These are phyloP conservation scores for Dianthus caryophyllus DNA, from an alignment of 148 eudicot species.

Conservation along the genomic window DNA sequence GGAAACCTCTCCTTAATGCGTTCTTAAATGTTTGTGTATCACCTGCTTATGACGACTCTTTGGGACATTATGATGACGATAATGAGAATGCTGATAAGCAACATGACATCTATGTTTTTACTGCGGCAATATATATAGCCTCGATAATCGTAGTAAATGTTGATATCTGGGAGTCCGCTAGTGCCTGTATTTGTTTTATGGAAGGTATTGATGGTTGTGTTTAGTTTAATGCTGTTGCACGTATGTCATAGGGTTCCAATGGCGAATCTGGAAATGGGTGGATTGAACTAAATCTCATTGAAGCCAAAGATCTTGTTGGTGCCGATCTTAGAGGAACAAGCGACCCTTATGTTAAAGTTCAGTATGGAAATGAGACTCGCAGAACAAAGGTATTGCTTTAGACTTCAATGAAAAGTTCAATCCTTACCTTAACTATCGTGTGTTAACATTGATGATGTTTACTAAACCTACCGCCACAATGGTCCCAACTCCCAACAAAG, in stretches of 20 bases:
- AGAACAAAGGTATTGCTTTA: conserved; percentile 57
- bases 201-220: neutral
- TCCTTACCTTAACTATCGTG: no score
- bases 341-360: conserved; percentile 89
- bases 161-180: neutral
- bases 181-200: neutral
- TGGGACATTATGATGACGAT: neutral
- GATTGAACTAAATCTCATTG: conserved; percentile 77
- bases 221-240: neutral
- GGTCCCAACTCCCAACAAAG: neutral
- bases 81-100: neutral
- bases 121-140: neutral
- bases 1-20: neutral
- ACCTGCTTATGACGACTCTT: neutral
- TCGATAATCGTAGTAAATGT: neutral
- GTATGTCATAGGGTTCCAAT: conserved; percentile 21
- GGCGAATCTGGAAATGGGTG: conserved; percentile 31
- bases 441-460: no score
- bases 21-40: neutral
- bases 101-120: neutral
- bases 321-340: conserved; percentile 97
- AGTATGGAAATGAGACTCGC: conserved; percentile 73
- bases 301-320: conserved; percentile 85
- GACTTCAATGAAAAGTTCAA: neutral
- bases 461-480: no score